Percentiles rank a stretch among this genome's conserved stretches.
Conservation (phyloP, 331 rosid genomes). For the Phaseolus coccineus region DNA sequence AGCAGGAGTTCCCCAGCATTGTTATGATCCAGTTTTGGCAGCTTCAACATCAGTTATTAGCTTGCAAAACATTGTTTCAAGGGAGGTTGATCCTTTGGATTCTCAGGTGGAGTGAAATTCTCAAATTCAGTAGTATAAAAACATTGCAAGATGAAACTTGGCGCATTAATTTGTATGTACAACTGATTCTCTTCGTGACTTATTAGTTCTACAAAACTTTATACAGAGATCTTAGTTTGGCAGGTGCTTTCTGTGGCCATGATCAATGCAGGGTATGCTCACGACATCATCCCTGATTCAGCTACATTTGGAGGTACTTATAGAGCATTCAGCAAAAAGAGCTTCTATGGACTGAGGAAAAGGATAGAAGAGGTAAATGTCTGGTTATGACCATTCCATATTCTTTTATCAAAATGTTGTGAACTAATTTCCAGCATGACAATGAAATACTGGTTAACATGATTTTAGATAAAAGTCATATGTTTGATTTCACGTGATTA, state of each 20-base stretch:
- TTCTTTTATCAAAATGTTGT: background rate
- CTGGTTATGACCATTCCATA: background rate
- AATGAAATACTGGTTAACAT: background rate
- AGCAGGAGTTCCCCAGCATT: constrained; percentile 56
- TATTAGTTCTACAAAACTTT: constrained; percentile 7
- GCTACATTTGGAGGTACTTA: constrained; percentile 74
- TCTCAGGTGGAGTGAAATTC: constrained; percentile 65
- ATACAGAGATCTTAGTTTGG: constrained; percentile 32
- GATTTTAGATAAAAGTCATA: background rate
- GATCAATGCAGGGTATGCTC: constrained; percentile 61
- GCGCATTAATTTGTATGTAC: background rate
- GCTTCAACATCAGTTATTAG: constrained; percentile 85
- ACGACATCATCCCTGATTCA: constrained; percentile 69
- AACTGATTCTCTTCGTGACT: constrained; percentile 22
- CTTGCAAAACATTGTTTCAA: constrained; percentile 88
- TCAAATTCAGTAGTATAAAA: background rate
- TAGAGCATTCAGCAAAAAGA: constrained; percentile 61
- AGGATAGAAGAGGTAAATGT: constrained; percentile 49
- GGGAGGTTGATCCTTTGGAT: constrained; percentile 88
- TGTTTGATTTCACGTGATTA: background rate
- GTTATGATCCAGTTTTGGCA: constrained; percentile 73
- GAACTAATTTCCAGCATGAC: background rate
- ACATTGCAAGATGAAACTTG: background rate
- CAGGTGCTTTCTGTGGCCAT: constrained; percentile 54
- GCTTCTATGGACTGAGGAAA: constrained; percentile 42